These are phyloP conservation scores for Scenedesmus sp. DNA, from an alignment of 163 green algal genomes.

Conservation along the genomic window DNA sequence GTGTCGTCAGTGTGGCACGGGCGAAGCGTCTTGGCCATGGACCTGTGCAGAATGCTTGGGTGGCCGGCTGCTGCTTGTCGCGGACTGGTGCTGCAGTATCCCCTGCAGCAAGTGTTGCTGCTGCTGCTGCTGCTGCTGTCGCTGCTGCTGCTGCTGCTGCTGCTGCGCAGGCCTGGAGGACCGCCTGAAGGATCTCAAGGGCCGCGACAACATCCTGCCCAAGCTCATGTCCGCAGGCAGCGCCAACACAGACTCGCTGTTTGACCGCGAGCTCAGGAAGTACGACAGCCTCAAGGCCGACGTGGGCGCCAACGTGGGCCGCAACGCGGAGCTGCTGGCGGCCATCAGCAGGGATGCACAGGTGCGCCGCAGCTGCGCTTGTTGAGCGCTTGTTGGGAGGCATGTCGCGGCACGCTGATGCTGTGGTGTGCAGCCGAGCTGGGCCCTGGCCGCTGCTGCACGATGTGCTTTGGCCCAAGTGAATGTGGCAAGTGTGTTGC, in stretches of 20 bases:
- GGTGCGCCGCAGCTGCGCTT: neutral
- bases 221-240: constrained; percentile 83
- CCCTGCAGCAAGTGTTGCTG: too few relatives aligned
- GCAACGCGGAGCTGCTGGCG: constrained; percentile 75
- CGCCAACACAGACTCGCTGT: constrained; percentile 76
- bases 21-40: neutral
- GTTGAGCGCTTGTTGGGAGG: neutral
- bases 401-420: too few relatives aligned
- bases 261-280: constrained; percentile 88
- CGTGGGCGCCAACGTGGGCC: constrained; percentile 78
- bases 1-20: too few relatives aligned
- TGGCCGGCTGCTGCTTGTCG: neutral
- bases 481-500: too few relatives aligned
- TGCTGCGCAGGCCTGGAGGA: constrained; percentile 85
- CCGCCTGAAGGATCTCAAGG: constrained; percentile 87
- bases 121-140: neutral
- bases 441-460: too few relatives aligned
- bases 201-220: constrained; percentile 93
- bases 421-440: too few relatives aligned
- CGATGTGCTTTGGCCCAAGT: too few relatives aligned
- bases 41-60: neutral
- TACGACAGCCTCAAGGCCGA: constrained; percentile 87
- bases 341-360: constrained; percentile 60
- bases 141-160: neutral
- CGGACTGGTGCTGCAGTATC: neutral